Percentiles rank a stretch among this genome's conserved stretches.
Evolutionary conservation across 257 asterid genomes (phyloP).

Genomic region (Echites panduratus): DNA sequence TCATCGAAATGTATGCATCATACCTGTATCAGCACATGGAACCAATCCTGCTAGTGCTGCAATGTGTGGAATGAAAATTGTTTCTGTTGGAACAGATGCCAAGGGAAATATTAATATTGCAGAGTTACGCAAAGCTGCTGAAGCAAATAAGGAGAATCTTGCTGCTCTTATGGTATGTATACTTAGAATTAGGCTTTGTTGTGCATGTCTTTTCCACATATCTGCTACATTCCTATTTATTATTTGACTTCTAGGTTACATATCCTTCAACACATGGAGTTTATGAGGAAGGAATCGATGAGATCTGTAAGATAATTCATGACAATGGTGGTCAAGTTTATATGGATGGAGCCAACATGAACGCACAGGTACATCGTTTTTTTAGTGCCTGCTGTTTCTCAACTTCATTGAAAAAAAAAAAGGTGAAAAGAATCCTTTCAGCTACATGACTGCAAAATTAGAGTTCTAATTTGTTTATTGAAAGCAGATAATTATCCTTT

Average conservation of each 20-base stretch:
- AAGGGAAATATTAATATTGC: slow-evolving; percentile 96
- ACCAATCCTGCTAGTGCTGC: slow-evolving; percentile 99
- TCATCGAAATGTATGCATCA: slow-evolving; percentile 93
- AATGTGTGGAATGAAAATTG: slow-evolving; percentile 99
- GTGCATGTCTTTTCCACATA: neutral
- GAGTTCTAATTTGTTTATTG: neutral
- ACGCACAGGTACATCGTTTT: slow-evolving; percentile 73
- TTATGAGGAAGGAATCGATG: slow-evolving; percentile 96
- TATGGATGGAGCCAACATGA: slow-evolving; percentile 99
- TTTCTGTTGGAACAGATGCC: slow-evolving; percentile 93
- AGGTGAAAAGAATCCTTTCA: neutral
- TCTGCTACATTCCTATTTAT: slow-evolving; percentile 4
- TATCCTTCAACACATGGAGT: slow-evolving; percentile 99
- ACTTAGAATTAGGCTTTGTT: neutral
- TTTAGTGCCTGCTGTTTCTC: neutral
- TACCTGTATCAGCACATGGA: slow-evolving; percentile 98
- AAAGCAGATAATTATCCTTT: neutral
- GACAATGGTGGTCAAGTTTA: slow-evolving; percentile 98
- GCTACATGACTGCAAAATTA: neutral
- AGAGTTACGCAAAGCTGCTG: slow-evolving; percentile 86
- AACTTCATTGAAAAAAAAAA: neutral
- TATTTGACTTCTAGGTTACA: slow-evolving; percentile 57
- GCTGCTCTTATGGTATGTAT: slow-evolving; percentile 86
- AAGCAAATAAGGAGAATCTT: slow-evolving; percentile 64
- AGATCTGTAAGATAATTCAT: slow-evolving; percentile 90